These are phyloP conservation scores for Letharia lupina DNA, from an alignment of 495 filamentous ascomycete genomes.

Conservation along the genomic window DNA sequence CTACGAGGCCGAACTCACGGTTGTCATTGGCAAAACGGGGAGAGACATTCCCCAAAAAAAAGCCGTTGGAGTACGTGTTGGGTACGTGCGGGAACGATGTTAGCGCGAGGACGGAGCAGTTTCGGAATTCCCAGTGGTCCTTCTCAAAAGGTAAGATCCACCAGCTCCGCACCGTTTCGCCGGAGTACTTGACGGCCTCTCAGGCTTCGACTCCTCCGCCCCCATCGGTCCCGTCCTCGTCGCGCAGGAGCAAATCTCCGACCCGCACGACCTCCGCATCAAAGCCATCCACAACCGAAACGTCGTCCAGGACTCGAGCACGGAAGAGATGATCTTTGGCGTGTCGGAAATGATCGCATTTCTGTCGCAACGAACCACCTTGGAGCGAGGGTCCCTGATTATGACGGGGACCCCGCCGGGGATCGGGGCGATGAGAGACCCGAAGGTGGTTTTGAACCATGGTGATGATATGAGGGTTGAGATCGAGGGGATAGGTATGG, in stretches of 20 bases:
- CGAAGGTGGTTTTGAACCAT: conserved; percentile 46
- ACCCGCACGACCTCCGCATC: conserved; percentile 30
- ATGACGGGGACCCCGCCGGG: conserved; percentile 62
- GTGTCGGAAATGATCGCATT: conserved; percentile 65
- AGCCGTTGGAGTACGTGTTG: conserved; percentile 37
- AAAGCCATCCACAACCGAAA: conserved; percentile 47
- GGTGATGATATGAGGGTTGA: conserved; percentile 54
- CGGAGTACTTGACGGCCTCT: background rate
- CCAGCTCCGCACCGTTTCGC: background rate
- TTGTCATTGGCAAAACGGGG: conserved; percentile 36
- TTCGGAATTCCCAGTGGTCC: conserved; percentile 33
- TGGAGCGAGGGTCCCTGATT: conserved; percentile 69
- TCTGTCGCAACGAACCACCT: conserved; percentile 63
- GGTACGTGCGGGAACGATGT: conserved; percentile 39
- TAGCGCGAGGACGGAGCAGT: conserved; percentile 32
- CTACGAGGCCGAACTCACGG: conserved; percentile 40
- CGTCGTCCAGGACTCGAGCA: conserved; percentile 62
- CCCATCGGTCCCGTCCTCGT: conserved; percentile 35
- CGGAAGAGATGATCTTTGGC: conserved; percentile 71
- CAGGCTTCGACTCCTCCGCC: conserved; percentile 13
- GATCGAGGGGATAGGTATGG: conserved; percentile 35
- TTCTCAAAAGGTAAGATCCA: conserved; percentile 35
- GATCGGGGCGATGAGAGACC: conserved; percentile 47
- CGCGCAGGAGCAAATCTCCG: conserved; percentile 28
- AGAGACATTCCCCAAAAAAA: conserved; percentile 34